Base-by-base conservation (phyloP, 768 basidiomycete species). In the Trametes villosa region DNA sequence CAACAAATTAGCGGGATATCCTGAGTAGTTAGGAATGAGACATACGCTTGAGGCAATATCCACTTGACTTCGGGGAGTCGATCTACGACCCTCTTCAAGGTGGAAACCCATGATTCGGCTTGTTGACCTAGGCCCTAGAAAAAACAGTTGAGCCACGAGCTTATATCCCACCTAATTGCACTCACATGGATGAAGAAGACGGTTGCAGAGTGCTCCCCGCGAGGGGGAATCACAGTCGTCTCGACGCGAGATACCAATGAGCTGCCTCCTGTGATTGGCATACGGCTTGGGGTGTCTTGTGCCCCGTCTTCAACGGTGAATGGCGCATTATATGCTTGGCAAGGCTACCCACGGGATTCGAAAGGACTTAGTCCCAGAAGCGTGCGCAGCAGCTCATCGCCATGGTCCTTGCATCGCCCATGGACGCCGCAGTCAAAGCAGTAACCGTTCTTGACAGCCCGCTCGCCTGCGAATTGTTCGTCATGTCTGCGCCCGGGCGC, bases 31-130 rank as follows among this genome's bases (percentile, higher is more conserved):
- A n/a, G n/a, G 24, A 12, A 18, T n/a, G 18, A 6, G 64, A n/a
- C 75, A 34, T 63, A 80, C 79, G 79, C 78, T 64, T 80, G 77
- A 7, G 78, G 80, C 13, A 79, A 60, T 22, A 80, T 65, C 79
- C 79, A 81, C 57, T 75, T 71, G n/a, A 79, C 67, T 40, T 70
- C 71, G 0, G 79, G 79, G 13, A 80, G 70, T 26, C 65, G 68
- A 12, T 68, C 65, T 8, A 76, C 75, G 24, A 80, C 67, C 41
- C 71, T 72, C 48, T 75, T 71, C 9, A 72, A 57, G 38, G 74
- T 71, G 20, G 70, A 65, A 29, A 67, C 60, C 79, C 80, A 81
- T 1, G 72, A 72, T 30, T 73, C 53, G 26, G 71, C 74, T 6
- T 67, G 72, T 54, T 79, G 78, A n/a, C 78, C 78, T 2, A 79